Conservation (phyloP, 805 yeast genomes). For the Candida germanica region DNA sequence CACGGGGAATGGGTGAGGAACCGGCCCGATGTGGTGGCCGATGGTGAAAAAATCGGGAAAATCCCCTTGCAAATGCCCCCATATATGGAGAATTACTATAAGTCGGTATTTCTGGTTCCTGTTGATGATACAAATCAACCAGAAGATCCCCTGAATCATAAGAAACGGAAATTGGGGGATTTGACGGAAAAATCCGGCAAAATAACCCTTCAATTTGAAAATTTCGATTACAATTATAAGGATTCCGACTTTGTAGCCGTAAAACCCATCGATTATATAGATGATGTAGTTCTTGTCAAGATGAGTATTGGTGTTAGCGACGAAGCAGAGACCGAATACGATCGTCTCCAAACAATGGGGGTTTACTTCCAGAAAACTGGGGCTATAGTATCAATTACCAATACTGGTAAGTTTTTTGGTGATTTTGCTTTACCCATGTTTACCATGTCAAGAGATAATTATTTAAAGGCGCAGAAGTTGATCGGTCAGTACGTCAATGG, state of each 20-base stretch:
- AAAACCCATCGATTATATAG: conserved; percentile 14
- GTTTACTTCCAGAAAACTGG: conserved; percentile 68
- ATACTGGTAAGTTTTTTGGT: conserved; percentile 64
- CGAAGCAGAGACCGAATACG: conserved; percentile 45
- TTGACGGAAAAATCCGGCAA: conserved; percentile 26
- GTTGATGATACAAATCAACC: conserved; percentile 27
- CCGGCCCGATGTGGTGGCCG: neutral
- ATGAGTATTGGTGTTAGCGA: conserved; percentile 36
- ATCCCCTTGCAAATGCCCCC: conserved; percentile 24
- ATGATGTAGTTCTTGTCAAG: conserved; percentile 35
- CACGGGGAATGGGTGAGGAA: conserved; percentile 28
- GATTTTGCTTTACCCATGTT: conserved; percentile 61
- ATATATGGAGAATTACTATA: conserved; percentile 29
- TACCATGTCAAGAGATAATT: conserved; percentile 39
- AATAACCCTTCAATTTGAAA: conserved; percentile 21
- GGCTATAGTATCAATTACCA: conserved; percentile 53
- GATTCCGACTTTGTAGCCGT: conserved; percentile 16
- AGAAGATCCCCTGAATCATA: conserved; percentile 15
- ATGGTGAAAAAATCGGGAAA: conserved; percentile 4
- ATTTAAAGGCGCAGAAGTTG: conserved; percentile 43
- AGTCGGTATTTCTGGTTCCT: conserved; percentile 21
- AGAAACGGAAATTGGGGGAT: conserved; percentile 22
- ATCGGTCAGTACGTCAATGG: conserved; percentile 43
- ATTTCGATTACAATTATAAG: conserved; percentile 22
- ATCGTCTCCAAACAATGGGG: conserved; percentile 52